A percentile compares a stretch with the other conserved stretches of the same genome.
These are phyloP conservation scores for Guyanaporus albipodus DNA, from an alignment of 768 basidiomycete species.

Conservation along the genomic window DNA sequence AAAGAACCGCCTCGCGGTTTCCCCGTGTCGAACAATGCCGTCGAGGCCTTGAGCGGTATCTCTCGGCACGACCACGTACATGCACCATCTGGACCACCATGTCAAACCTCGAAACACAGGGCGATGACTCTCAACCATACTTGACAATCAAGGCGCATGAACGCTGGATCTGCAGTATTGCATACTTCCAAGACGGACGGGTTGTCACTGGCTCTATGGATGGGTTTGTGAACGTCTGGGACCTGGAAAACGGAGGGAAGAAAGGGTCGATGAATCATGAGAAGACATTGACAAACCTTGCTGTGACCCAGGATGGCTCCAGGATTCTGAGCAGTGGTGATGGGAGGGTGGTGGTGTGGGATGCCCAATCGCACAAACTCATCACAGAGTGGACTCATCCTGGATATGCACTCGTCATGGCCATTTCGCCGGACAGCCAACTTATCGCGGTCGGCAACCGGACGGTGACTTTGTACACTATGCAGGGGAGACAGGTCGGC, in stretches of 20 bases:
- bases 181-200: neutral
- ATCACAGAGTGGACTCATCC: neutral
- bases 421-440: neutral
- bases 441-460: no score
- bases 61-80: no score
- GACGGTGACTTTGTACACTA: no score
- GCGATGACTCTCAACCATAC: neutral
- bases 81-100: no score
- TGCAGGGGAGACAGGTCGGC: no score
- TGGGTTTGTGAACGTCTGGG: neutral
- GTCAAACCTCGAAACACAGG: no score
- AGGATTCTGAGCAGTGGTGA: neutral
- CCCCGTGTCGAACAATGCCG: no score
- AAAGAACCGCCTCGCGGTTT: no score
- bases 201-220: neutral
- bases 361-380: neutral
- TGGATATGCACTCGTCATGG: accelerated
- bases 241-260: neutral
- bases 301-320: constrained; percentile 1
- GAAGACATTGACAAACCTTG: neutral
- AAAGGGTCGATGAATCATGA: neutral
- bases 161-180: neutral
- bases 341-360: neutral
- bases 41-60: no score
- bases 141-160: neutral